These are phyloP conservation scores for Coniferiporia sulphurascens DNA, from an alignment of 1,284 basidiomycete species.

Conservation along the genomic window DNA sequence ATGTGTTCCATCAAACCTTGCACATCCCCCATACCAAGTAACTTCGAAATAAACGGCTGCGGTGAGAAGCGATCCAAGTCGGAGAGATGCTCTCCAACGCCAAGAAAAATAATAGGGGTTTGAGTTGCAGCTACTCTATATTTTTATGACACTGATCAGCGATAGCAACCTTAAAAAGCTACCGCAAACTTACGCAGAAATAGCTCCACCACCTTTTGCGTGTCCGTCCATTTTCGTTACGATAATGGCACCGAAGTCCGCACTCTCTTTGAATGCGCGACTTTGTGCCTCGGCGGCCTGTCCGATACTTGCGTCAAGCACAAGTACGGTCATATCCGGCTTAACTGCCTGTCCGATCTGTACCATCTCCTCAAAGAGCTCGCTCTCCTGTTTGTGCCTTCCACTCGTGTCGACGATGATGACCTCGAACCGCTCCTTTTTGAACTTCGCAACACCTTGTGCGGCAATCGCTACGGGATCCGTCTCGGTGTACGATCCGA, in stretches of 20 bases:
- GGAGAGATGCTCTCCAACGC: slow-evolving; percentile 94
- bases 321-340: slow-evolving; percentile 89
- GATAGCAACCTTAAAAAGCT: slow-evolving; percentile 14
- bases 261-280: slow-evolving; percentile 96
- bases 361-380: slow-evolving; percentile 98
- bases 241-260: slow-evolving; percentile 97
- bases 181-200: slow-evolving; percentile 78
- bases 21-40: slow-evolving; percentile 94
- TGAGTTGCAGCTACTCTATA: slow-evolving; percentile 92
- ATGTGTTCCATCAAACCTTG: slow-evolving; percentile 97
- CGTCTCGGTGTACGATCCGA: slow-evolving; percentile 98
- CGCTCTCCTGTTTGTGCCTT: slow-evolving; percentile 95
- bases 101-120: slow-evolving; percentile 98
- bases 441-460: slow-evolving; percentile 94
- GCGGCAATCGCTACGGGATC: slow-evolving; percentile 95
- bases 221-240: slow-evolving; percentile 99
- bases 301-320: slow-evolving; percentile 88
- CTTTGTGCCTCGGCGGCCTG: slow-evolving; percentile 97
- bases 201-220: slow-evolving; percentile 98
- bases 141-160: slow-evolving; percentile 15
- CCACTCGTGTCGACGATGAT: slow-evolving; percentile 99
- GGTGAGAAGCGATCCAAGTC: slow-evolving; percentile 96
- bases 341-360: slow-evolving; percentile 92
- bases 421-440: slow-evolving; percentile 96
- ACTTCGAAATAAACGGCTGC: slow-evolving; percentile 95